Evolutionary conservation across 331 rosid genomes (phyloP).

Genomic region (Telfairia occidentalis): DNA sequence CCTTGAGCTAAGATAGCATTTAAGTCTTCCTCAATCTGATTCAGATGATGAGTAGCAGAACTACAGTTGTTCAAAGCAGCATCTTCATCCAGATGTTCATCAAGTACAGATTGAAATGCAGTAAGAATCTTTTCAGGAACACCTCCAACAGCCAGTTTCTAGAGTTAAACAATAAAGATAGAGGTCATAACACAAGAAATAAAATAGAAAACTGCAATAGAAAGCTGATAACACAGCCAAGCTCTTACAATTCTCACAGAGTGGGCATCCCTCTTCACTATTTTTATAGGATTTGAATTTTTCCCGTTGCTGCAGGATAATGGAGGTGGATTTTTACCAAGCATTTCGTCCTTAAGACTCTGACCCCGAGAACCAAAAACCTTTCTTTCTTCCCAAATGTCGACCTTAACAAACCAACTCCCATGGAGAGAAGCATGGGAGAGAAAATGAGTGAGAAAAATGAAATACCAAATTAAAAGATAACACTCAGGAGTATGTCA

Average conservation of each 20-base stretch:
- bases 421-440: conserved; percentile 7
- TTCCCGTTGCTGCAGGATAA: conserved; percentile 48
- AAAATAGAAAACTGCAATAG: conserved; percentile 15
- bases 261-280: conserved; percentile 72
- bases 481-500: background rate
- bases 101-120: conserved; percentile 70
- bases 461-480: background rate
- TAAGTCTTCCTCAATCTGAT: conserved; percentile 50
- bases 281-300: conserved; percentile 62
- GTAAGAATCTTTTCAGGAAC: conserved; percentile 67
- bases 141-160: conserved; percentile 85
- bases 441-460: conserved; percentile 6
- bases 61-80: conserved; percentile 50
- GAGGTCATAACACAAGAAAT: conserved; percentile 18
- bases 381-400: conserved; percentile 85
- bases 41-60: conserved; percentile 29
- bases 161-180: conserved; percentile 23
- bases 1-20: conserved; percentile 55
- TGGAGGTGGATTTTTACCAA: conserved; percentile 49
- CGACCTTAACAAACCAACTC: conserved; percentile 40
- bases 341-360: conserved; percentile 72
- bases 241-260: conserved; percentile 74
- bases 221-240: conserved; percentile 18
- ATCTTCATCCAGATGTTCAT: conserved; percentile 57
- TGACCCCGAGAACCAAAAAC: conserved; percentile 89